Evolutionary conservation across 495 filamentous ascomycete genomes (phyloP).

Genomic region (Aspergillus incahuasiensis): DNA sequence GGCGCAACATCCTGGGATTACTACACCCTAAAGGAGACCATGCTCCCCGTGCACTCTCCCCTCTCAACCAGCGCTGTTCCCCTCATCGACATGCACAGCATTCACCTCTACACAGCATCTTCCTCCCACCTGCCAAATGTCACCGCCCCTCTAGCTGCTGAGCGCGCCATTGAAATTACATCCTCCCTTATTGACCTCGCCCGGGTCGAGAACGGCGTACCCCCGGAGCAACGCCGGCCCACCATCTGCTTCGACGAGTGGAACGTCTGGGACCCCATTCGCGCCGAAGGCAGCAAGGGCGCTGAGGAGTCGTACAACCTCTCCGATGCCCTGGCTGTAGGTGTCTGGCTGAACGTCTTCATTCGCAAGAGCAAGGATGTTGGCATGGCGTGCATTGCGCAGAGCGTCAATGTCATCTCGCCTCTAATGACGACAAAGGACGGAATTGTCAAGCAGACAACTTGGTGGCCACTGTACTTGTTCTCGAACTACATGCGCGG

Average conservation of each 20-base stretch:
- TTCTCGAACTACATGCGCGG: conserved; percentile 74
- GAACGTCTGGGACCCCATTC: conserved; percentile 78
- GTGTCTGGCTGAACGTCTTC: conserved; percentile 72
- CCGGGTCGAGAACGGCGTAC: conserved; percentile 60
- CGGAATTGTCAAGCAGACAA: conserved; percentile 66
- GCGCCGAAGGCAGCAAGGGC: conserved; percentile 63
- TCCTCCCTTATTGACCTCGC: conserved; percentile 68
- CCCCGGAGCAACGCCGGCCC: conserved; percentile 50
- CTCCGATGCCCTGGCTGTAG: conserved; percentile 70
- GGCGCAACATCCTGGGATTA: conserved; percentile 67
- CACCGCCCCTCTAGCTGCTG: conserved; percentile 63
- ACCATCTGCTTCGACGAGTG: conserved; percentile 83
- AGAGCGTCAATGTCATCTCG: conserved; percentile 73
- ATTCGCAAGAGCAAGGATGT: conserved; percentile 67
- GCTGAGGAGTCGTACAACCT: conserved; percentile 71
- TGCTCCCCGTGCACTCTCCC: conserved; percentile 35
- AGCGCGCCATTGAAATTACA: conserved; percentile 69
- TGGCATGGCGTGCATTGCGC: conserved; percentile 79
- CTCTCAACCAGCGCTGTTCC: conserved; percentile 47
- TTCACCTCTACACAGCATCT: conserved; percentile 66
- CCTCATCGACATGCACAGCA: conserved; percentile 65
- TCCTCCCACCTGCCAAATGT: conserved; percentile 53
- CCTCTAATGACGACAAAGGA: conserved; percentile 65
- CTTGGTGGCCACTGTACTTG: conserved; percentile 71
- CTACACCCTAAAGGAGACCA: conserved; percentile 63